A percentile compares a stretch with the other conserved stretches of the same genome.
Conservation (phyloP, 1,139 yeast genomes). For the Suhomyces kunorum region DNA sequence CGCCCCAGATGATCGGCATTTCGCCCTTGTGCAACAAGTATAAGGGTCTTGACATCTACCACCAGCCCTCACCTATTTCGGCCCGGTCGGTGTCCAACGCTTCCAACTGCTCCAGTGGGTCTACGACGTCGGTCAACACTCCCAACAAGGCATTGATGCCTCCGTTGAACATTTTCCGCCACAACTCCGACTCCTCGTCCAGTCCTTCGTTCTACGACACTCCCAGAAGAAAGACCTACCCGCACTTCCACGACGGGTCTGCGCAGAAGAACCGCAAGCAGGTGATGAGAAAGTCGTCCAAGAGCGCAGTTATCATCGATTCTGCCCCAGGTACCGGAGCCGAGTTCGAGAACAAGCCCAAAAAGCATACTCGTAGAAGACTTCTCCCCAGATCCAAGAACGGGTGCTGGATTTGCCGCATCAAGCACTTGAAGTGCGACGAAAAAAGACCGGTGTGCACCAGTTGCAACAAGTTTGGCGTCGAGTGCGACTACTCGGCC, state of each 20-base stretch:
- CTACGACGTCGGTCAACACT: conserved; percentile 13
- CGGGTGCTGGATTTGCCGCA: conserved; percentile 55
- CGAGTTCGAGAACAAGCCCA: conserved; percentile 20
- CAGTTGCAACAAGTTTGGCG: conserved; percentile 44
- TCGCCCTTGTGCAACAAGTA: conserved; percentile 26
- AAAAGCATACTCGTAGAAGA: conserved; percentile 45
- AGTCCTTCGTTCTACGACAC: conserved; percentile 20
- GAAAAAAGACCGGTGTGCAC: conserved; percentile 43
- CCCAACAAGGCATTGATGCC: conserved; percentile 21
- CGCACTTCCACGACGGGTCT: conserved; percentile 20
- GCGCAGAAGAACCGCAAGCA: conserved; percentile 17
- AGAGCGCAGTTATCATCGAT: conserved; percentile 10
- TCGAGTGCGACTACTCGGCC: conserved; percentile 46
- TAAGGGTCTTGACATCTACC: conserved; percentile 23
- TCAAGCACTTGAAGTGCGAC: conserved; percentile 52
- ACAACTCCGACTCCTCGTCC: conserved; percentile 27
- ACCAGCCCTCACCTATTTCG: conserved; percentile 17
- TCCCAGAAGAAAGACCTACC: conserved; percentile 23
- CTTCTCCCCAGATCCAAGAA: conserved; percentile 45
- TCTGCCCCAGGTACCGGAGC: conserved; percentile 1
- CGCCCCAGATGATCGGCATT: conserved; percentile 20
- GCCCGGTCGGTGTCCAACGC: conserved; percentile 18
- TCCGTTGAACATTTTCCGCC: conserved; percentile 30
- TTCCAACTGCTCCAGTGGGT: conserved; percentile 16
- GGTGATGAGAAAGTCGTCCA: conserved; percentile 8